Conservation (phyloP, 768 basidiomycete genomes). For the Candolleomyces aberdarensis region DNA sequence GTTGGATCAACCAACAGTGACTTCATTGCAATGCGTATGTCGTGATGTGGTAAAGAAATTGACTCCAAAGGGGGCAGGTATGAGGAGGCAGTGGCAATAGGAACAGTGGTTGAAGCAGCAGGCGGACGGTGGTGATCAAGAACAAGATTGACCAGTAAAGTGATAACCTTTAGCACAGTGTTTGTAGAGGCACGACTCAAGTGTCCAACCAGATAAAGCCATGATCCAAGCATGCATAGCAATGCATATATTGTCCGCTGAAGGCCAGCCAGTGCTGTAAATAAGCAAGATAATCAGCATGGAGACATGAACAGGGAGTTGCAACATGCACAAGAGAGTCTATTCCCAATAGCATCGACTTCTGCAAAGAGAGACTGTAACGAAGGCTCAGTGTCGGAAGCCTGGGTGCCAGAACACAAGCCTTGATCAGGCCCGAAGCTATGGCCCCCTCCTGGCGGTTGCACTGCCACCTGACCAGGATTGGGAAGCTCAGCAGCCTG, state of each 20-base stretch:
- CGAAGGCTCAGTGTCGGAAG: no score
- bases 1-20: slow-evolving; percentile 12
- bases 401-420: no score
- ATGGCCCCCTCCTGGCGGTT: no score
- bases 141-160: not conserved
- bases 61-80: no score
- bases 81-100: not conserved
- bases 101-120: not conserved
- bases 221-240: not conserved
- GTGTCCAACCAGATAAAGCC: slow-evolving; percentile 14
- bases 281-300: not conserved
- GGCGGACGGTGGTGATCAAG: not conserved
- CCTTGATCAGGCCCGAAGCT: no score
- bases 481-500: not conserved
- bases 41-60: no score
- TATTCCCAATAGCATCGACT: no score
- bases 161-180: slow-evolving; percentile 8
- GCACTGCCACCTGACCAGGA: no score
- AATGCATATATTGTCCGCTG: not conserved
- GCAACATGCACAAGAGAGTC: no score
- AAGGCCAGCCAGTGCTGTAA: not conserved
- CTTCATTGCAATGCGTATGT: slow-evolving; percentile 12
- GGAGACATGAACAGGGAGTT: not conserved
- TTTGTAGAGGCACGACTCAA: slow-evolving; percentile 14
- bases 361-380: no score